These are phyloP conservation scores for Suillus subluteus DNA, from an alignment of 768 basidiomycete species.

Conservation along the genomic window DNA sequence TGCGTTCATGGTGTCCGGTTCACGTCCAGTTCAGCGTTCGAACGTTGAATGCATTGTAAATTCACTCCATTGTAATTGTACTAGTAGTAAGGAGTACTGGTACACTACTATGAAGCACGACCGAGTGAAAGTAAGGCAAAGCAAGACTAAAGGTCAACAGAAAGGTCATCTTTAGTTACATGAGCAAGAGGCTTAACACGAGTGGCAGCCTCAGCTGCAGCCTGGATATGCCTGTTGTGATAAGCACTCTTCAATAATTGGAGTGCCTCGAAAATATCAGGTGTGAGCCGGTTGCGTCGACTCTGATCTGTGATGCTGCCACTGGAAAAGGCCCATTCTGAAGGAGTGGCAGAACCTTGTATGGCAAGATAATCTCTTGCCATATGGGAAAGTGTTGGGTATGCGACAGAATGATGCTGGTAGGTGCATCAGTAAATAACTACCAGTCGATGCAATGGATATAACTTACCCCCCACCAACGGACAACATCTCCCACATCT, in stretches of 20 bases:
- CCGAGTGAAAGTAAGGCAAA: background rate
- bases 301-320: background rate
- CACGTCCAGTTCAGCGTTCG: too few species aligned
- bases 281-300: background rate
- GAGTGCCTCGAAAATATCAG: too few species aligned
- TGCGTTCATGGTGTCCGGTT: too few species aligned
- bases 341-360: background rate
- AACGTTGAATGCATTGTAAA: too few species aligned
- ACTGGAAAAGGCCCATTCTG: background rate
- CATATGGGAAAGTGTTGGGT: too few species aligned
- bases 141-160: background rate
- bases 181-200: background rate
- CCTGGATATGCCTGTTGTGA: slow-evolving; percentile 14
- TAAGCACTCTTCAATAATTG: too few species aligned
- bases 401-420: too few species aligned
- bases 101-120: background rate
- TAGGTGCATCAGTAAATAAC: too few species aligned
- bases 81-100: background rate
- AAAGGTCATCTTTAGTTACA: background rate
- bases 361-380: background rate
- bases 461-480: too few species aligned
- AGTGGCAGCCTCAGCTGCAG: slow-evolving; percentile 20
- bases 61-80: too few species aligned
- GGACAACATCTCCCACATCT: too few species aligned
- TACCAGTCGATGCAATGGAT: too few species aligned